Evolutionary conservation across 2,329 filamentous ascomycete species (phyloP), one percentile per base, ranked within the genome.

Genomic region (Colletotrichum sp.): DNA sequence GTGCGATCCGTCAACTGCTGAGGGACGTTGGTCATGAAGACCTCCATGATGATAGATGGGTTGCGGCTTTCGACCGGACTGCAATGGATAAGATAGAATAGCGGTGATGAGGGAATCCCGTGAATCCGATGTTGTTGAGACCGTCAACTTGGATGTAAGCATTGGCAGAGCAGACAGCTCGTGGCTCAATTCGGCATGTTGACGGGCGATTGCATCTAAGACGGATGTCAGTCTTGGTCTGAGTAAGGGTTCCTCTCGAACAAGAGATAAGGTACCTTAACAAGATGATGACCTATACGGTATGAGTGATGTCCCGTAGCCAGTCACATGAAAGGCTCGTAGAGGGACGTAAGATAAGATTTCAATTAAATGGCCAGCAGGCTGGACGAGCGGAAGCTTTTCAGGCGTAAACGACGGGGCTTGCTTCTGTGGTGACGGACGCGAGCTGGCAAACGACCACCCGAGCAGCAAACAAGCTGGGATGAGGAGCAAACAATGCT

Each of bases 11-110:
- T 81, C 34, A 90, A 78, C 32, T 85, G 81, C 12, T 68, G 34
- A 2, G 89, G 88, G 16, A 91, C 82, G 13, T 86, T 85, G 16
- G 69, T 77, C 36, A 91, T 79, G 44, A 86, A 86, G 13, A 88
- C 84, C 76, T 91, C 88, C 86, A 91, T 90, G 8, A 22, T 10
- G 32, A 32, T 15, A 52, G 30, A 52, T 52, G 44, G 1, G n/a
- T 52, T 13, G n/a, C 44, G 44, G 44, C n/a, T 22, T 2, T 52
- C n/a, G 44, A n/a, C 44, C 44, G 1, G n/a, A 18, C 9, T 52
- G n/a, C n/a, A 22, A 3, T 52, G 44, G 44, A 52, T 7, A 13
- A 22, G n/a, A 6, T 52, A 48, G 44, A 48, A 48, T 7, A 52
- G 44, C 9, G 6, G 9, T 48, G 39, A 48, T n/a, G 39, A 48